These are phyloP conservation scores for Yamadazyma oceani DNA, from an alignment of 1,139 yeast genomes.

Conservation along the genomic window DNA sequence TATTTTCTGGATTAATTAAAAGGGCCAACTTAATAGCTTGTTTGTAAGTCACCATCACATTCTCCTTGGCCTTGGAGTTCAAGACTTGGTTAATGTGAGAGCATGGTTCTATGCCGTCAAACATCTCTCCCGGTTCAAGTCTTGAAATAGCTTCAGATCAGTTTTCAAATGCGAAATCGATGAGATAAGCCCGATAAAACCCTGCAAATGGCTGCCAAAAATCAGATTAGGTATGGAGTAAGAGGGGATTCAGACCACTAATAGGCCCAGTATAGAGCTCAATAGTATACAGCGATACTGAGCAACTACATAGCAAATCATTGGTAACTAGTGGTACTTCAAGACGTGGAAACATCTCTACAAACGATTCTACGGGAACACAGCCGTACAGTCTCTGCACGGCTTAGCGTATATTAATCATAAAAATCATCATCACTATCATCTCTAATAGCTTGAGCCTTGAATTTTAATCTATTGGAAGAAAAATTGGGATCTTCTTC, in stretches of 20 bases:
- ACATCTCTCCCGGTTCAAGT: constrained; percentile 10
- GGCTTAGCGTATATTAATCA: constrained; percentile 31
- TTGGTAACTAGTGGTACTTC: no score
- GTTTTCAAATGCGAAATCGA: no score
- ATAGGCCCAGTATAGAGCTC: no score
- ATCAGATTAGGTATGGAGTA: no score
- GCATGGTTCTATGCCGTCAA: constrained; percentile 40
- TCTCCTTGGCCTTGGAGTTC: constrained; percentile 53
- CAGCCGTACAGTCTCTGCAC: no score
- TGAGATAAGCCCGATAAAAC: no score
- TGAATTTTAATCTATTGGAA: constrained; percentile 50
- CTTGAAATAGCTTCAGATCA: neutral
- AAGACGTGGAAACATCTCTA: no score
- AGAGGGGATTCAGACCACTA: no score
- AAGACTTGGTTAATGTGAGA: constrained; percentile 55
- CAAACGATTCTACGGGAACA: no score
- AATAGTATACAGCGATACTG: no score
- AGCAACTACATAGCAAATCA: no score
- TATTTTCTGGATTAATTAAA: constrained; percentile 23
- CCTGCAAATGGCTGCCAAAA: no score
- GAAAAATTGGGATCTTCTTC: constrained; percentile 50
- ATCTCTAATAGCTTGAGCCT: constrained; percentile 52
- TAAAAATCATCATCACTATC: constrained; percentile 41
- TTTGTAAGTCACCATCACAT: constrained; percentile 56
- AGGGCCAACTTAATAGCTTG: constrained; percentile 54